Conservation (phyloP, 371 early-diverging fungal species). For the Mortierella sp. region DNA sequence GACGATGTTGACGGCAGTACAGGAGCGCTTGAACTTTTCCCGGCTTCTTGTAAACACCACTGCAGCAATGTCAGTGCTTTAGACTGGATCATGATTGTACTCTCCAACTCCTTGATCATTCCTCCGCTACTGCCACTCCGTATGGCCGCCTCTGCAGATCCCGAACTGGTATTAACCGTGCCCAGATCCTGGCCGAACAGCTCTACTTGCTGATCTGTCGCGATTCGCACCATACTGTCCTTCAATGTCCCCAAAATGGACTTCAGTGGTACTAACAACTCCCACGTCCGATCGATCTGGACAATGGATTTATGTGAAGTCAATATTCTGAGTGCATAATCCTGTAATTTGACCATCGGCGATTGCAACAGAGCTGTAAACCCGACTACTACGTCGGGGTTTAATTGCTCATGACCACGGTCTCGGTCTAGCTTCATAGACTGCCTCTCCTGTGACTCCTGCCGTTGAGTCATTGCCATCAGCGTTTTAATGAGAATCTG, state of each 20-base stretch:
- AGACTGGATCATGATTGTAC: slow-evolving; percentile 5
- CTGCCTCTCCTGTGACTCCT: neutral
- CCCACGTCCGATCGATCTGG: slow-evolving; percentile 26
- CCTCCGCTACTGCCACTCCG: neutral
- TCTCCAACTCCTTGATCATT: slow-evolving; percentile 13
- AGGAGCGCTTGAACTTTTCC: neutral
- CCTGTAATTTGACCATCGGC: slow-evolving; percentile 34
- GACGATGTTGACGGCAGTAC: neutral
- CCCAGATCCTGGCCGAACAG: slow-evolving; percentile 1
- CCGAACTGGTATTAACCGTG: neutral
- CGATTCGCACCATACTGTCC: neutral
- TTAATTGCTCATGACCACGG: neutral
- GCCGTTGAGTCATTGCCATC: neutral
- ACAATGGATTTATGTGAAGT: slow-evolving; percentile 21
- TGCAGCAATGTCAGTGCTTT: slow-evolving; percentile 29
- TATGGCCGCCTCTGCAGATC: neutral
- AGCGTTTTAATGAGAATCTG: neutral
- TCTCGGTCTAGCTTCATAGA: neutral
- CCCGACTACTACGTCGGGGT: slow-evolving; percentile 2
- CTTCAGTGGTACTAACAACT: slow-evolving; percentile 3
- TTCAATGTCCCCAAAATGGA: slow-evolving; percentile 16
- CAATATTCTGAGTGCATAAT: slow-evolving; percentile 39
- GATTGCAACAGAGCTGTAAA: slow-evolving; percentile 23
- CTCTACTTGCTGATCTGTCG: neutral
- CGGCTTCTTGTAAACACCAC: slow-evolving; percentile 26